phyloP scores from a whole-genome alignment of 2,329 filamentous ascomycete species.

The Botrytis medusae region DNA sequence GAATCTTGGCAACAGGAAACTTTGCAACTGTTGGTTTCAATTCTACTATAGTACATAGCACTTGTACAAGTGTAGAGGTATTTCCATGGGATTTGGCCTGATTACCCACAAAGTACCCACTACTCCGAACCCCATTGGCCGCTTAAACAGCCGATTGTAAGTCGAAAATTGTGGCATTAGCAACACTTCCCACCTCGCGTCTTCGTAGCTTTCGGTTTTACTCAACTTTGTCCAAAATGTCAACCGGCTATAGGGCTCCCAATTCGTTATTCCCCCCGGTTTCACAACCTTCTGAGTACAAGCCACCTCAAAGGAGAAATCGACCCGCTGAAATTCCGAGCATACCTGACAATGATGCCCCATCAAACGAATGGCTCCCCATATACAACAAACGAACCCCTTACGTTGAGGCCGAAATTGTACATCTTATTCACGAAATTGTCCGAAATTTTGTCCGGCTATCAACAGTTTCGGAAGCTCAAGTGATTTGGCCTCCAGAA shows the following conservation, averaged over 20 bases:
- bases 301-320: conserved; percentile 3
- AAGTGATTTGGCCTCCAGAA: conserved; percentile 8
- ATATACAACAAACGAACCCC: conserved; percentile 3
- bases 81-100: too few species aligned
- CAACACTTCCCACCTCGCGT: not conserved
- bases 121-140: too few species aligned
- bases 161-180: too few species aligned
- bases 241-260: not conserved
- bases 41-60: too few species aligned
- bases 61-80: too few species aligned
- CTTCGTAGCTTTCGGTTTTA: not conserved
- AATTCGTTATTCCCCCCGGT: not conserved
- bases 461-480: not conserved
- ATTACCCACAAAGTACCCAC: too few species aligned
- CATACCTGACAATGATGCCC: not conserved
- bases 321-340: not conserved
- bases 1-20: too few species aligned
- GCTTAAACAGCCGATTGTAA: too few species aligned
- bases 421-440: conserved; percentile 11
- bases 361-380: not conserved
- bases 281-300: not conserved
- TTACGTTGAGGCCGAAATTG: not conserved
- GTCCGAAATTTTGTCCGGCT: not conserved
- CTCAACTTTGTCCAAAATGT: not conserved
- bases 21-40: too few species aligned